Base-by-base conservation (phyloP, 2,329 filamentous ascomycete species). In the Tetracladium maxilliforme region DNA sequence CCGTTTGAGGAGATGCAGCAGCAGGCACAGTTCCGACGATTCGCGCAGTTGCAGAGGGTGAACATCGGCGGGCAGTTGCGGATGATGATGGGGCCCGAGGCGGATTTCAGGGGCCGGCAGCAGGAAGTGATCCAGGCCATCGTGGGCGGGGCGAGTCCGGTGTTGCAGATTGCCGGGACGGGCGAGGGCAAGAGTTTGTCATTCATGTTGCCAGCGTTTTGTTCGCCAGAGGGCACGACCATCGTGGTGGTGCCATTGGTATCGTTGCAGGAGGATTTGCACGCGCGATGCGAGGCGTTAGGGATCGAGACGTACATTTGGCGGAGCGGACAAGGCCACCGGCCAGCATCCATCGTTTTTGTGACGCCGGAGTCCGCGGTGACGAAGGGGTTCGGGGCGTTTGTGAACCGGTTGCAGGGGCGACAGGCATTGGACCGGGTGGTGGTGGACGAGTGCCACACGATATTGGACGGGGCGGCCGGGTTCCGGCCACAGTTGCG, bases 191-290 rank as follows among this genome's bases (percentile, higher is more conserved):
- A 27, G 25, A 27, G 13, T 15, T n/a, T n/a, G n/a, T n/a, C n/a
- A n/a, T n/a, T n/a, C n/a, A n/a, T n/a, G n/a, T n/a, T n/a, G n/a
- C n/a, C n/a, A n/a, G 12, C 7, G 11, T n/a, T 19, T 7, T n/a
- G 18, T 11, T n/a, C 20, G 10, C n/a, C 22, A 9, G 20, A 19
- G 17, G 15, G 25, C 10, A 16, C 16, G 5, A 27, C 25, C 8
- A 27, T 27, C 20, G n/a, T 27, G 25, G 21, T 27, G n/a, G 14
- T 27, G 12, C 25, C 25, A 9, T n/a, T 27, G 6, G 20, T 27
- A n/a, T 15, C 25, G 17, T 19, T 27, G 10, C 25, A 16, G 12
- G 25, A 21, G 10, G 25, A 27, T 23, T n/a, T 27, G 21, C 25
- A 22, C 14, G 10, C 20, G 10, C 25, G 25, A 6, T 10, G 22